Conservation (phyloP, 495 filamentous ascomycete genomes). For the Hypoxylon fragiforme region DNA sequence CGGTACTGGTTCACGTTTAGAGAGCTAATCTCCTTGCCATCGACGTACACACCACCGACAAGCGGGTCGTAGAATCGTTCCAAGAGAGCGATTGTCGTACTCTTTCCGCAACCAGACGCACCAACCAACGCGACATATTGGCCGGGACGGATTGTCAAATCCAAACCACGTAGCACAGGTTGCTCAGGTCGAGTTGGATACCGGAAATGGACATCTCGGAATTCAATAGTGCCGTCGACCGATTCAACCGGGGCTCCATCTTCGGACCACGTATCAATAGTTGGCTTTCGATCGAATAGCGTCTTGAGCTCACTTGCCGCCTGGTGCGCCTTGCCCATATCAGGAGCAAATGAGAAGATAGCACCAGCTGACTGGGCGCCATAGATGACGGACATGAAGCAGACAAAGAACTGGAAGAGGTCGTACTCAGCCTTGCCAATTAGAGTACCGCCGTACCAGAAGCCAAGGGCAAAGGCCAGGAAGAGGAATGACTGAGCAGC, state of each 20-base stretch:
- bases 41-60: slow-evolving; percentile 70
- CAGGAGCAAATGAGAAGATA: slow-evolving; percentile 82
- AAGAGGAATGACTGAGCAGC: slow-evolving; percentile 78
- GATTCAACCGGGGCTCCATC: slow-evolving; percentile 63
- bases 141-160: slow-evolving; percentile 71
- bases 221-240: slow-evolving; percentile 72
- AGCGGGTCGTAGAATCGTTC: slow-evolving; percentile 86
- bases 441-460: slow-evolving; percentile 89
- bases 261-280: slow-evolving; percentile 80
- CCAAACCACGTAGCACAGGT: slow-evolving; percentile 74
- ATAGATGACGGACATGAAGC: slow-evolving; percentile 77
- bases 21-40: slow-evolving; percentile 71
- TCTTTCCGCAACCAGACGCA: slow-evolving; percentile 82
- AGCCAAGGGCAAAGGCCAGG: slow-evolving; percentile 79
- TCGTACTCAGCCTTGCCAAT: slow-evolving; percentile 66
- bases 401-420: slow-evolving; percentile 79
- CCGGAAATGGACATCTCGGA: slow-evolving; percentile 77
- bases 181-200: slow-evolving; percentile 81
- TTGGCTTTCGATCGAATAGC: slow-evolving; percentile 76
- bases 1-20: slow-evolving; percentile 82
- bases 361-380: slow-evolving; percentile 84
- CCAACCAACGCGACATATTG: slow-evolving; percentile 84
- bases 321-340: slow-evolving; percentile 87
- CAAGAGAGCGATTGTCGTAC: slow-evolving; percentile 75
- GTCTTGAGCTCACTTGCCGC: slow-evolving; percentile 74